Evolutionary conservation across 2,329 filamentous ascomycete species (phyloP).

Genomic region (Colletotrichum endophyticum): DNA sequence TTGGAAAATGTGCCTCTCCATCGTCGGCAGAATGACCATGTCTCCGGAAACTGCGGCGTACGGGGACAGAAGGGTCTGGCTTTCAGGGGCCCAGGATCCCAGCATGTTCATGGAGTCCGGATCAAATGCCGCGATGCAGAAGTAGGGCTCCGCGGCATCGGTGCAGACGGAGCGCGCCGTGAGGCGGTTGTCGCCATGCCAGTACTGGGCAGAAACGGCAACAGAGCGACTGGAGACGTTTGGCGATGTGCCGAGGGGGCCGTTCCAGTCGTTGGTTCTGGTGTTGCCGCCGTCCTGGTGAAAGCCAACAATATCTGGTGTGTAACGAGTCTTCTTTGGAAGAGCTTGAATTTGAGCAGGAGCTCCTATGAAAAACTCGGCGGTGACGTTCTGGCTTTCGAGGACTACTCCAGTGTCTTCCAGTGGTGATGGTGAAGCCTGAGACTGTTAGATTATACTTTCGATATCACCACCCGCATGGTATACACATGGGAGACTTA

Average conservation of each 20-base stretch:
- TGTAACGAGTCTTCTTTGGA: background rate
- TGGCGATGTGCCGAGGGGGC: background rate
- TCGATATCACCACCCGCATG: no score
- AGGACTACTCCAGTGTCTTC: background rate
- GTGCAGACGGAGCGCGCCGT: background rate
- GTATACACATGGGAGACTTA: background rate
- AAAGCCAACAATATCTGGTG: background rate
- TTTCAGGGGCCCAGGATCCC: background rate
- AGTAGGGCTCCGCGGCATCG: background rate
- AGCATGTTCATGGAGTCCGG: background rate
- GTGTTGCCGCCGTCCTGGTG: background rate
- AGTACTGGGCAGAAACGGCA: background rate
- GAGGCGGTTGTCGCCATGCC: background rate
- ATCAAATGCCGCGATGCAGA: background rate
- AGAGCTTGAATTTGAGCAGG: background rate
- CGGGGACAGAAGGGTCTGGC: background rate
- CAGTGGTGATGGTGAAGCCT: background rate
- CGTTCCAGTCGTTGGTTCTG: background rate
- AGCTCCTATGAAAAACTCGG: background rate
- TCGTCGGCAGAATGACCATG: background rate
- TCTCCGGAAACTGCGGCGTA: background rate
- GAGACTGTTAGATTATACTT: background rate
- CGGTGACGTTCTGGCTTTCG: background rate
- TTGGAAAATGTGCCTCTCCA: background rate
- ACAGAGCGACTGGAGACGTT: background rate